Evolutionary conservation across 768 basidiomycete species (phyloP).

Genomic region (Leccinum boreale): DNA sequence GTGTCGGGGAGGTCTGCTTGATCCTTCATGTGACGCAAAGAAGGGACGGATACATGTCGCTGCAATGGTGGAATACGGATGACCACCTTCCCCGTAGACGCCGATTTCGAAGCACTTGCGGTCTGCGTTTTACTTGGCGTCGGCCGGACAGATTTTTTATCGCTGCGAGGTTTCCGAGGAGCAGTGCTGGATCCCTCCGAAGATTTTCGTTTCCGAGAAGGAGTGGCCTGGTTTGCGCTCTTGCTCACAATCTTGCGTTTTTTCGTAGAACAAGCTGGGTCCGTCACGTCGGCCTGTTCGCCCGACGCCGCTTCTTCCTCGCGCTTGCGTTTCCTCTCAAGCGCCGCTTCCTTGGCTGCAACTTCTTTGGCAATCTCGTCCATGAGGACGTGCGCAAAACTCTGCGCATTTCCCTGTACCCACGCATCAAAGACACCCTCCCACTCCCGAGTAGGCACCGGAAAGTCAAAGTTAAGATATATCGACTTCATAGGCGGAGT

Average conservation of each 20-base stretch:
- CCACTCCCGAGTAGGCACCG: constrained; percentile 82
- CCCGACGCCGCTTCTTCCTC: constrained; percentile 42
- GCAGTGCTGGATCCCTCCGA: constrained; percentile 18
- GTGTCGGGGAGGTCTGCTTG: constrained; percentile 15
- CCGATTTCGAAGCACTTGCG: constrained; percentile 19
- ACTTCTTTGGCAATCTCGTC: constrained; percentile 56
- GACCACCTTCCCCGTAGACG: constrained; percentile 22
- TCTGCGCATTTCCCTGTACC: constrained; percentile 85
- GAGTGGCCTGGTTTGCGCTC: constrained; percentile 11
- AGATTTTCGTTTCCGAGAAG: constrained; percentile 23
- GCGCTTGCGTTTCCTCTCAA: constrained; percentile 55
- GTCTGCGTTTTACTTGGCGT: constrained; percentile 16
- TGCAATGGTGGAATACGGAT: constrained; percentile 25
- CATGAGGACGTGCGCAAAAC: constrained; percentile 61
- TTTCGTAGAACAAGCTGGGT: constrained; percentile 21
- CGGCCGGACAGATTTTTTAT: constrained; percentile 9
- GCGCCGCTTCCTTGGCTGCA: constrained; percentile 49
- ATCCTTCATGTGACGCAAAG: constrained; percentile 14
- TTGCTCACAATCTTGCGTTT: constrained; percentile 20
- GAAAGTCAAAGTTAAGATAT: constrained; percentile 86
- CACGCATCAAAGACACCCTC: constrained; percentile 88
- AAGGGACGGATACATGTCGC: constrained; percentile 13
- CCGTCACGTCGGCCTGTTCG: constrained; percentile 11
- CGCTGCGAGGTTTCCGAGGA: constrained; percentile 33
- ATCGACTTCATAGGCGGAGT: constrained; percentile 60